Percentiles rank a stretch among this genome's conserved stretches.
These are phyloP conservation scores for Talaromyces sp. DNA, from an alignment of 2,329 filamentous ascomycete species.

Conservation along the genomic window DNA sequence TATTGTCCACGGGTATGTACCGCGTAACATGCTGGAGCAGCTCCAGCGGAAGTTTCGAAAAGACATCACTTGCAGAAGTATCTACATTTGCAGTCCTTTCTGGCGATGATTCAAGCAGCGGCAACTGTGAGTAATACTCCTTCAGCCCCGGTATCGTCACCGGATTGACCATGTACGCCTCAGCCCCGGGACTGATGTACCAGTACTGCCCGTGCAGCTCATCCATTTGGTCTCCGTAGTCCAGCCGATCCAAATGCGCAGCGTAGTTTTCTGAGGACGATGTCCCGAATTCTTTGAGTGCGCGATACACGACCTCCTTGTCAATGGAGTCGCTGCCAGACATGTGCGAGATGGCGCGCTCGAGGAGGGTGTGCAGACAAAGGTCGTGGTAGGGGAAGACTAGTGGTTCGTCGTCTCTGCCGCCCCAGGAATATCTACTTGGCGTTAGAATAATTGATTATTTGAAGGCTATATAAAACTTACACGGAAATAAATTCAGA, in stretches of 20 bases:
- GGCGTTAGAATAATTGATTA: neutral
- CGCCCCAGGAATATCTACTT: neutral
- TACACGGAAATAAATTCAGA: neutral
- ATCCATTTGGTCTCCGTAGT: neutral
- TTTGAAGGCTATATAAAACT: neutral
- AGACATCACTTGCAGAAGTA: neutral
- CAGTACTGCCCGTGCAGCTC: neutral
- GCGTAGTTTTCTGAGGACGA: neutral
- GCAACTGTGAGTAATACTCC: neutral
- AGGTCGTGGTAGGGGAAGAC: neutral
- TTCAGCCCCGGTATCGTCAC: neutral
- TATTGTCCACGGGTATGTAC: neutral
- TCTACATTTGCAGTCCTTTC: neutral
- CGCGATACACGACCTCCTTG: neutral
- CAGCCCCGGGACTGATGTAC: neutral
- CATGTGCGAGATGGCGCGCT: neutral
- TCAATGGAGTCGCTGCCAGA: neutral
- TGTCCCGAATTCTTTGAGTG: neutral
- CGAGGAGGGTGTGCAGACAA: neutral
- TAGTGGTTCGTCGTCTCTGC: neutral
- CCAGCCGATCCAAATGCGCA: neutral
- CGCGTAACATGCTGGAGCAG: neutral
- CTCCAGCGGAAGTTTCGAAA: neutral
- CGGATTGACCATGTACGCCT: neutral
- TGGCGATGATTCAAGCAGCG: neutral